Percentiles rank a stretch among this genome's conserved stretches.
These are phyloP conservation scores for Platanthera guangdongensis DNA, from an alignment of 106 monocot genomes.

Conservation along the genomic window DNA sequence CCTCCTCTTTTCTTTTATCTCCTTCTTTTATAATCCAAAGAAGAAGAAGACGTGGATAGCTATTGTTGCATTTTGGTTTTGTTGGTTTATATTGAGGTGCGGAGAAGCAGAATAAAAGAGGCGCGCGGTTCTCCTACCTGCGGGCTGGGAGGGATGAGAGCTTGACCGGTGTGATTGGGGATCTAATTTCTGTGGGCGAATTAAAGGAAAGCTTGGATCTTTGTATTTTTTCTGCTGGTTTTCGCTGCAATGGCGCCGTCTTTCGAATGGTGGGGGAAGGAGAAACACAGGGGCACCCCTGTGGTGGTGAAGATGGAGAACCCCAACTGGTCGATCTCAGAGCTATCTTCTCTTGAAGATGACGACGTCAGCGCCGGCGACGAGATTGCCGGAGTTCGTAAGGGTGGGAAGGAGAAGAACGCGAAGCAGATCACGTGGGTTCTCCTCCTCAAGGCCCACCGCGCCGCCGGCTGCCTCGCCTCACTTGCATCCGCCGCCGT, in stretches of 20 bases:
- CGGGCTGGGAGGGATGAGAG: not conserved
- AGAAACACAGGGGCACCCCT: conserved; percentile 42
- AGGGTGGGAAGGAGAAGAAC: conserved; percentile 57
- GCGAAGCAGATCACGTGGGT: conserved; percentile 53
- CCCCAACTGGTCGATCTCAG: conserved; percentile 24
- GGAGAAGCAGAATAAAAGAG: not conserved
- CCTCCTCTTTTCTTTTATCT: not conserved
- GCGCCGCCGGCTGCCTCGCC: conserved; percentile 75
- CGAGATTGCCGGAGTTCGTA: conserved; percentile 12
- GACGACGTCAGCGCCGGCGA: conserved; percentile 10
- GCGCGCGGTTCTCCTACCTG: not conserved
- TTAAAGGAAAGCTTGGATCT: conserved; percentile 4
- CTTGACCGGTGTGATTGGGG: not conserved
- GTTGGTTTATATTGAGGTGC: not conserved
- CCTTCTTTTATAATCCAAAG: not conserved
- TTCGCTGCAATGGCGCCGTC: conserved; percentile 36
- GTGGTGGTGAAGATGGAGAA: conserved; percentile 85
- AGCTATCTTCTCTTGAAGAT: conserved; percentile 27
- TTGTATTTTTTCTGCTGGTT: not conserved
- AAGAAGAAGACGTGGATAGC: conserved; percentile 1
- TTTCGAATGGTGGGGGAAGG: conserved; percentile 56
- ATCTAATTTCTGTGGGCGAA: not conserved
- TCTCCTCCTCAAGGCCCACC: conserved; percentile 52
- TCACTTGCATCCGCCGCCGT: conserved; percentile 40
- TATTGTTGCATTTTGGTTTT: not conserved